Evolutionary conservation across 2,329 filamentous ascomycete species (phyloP).

Genomic region (Fusarium sp.): DNA sequence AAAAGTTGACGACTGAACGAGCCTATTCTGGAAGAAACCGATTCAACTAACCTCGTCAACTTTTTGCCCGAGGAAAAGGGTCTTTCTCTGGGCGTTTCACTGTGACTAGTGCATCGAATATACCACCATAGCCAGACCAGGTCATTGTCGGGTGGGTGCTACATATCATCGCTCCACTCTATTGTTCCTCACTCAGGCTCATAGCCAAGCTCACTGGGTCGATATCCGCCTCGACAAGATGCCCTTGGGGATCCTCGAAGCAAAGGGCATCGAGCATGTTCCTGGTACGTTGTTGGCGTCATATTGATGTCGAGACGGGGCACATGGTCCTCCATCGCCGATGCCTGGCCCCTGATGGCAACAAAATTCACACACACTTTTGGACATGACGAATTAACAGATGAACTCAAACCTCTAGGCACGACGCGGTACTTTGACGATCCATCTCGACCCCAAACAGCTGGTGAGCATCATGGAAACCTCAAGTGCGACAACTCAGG

Average conservation of each 20-base stretch:
- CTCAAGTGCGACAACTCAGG: conserved; percentile 83
- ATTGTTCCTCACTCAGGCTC: conserved; percentile 3
- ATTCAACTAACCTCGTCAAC: conserved; percentile 7
- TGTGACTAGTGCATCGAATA: not conserved
- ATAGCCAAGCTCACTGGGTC: conserved; percentile 15
- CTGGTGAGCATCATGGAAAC: conserved; percentile 57
- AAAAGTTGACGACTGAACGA: conserved; percentile 13
- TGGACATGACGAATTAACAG: conserved; percentile 31
- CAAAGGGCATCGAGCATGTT: conserved; percentile 76
- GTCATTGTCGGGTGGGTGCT: conserved; percentile 17
- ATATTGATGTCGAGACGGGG: conserved; percentile 6
- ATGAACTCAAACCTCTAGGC: conserved; percentile 57
- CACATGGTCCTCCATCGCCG: conserved; percentile 5
- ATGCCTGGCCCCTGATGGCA: not conserved
- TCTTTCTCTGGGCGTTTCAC: not conserved
- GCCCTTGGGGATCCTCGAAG: conserved; percentile 79
- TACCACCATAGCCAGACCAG: not conserved
- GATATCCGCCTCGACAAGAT: conserved; percentile 48
- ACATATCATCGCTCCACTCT: conserved; percentile 27
- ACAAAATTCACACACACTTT: conserved; percentile 2
- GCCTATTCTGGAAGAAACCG: conserved; percentile 26
- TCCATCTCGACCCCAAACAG: conserved; percentile 63
- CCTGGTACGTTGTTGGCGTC: conserved; percentile 70
- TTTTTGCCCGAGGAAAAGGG: not conserved
- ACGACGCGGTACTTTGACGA: conserved; percentile 77